phyloP scores from a whole-genome alignment of 805 yeast species.

The Scheffersomyces ergatensis region DNA sequence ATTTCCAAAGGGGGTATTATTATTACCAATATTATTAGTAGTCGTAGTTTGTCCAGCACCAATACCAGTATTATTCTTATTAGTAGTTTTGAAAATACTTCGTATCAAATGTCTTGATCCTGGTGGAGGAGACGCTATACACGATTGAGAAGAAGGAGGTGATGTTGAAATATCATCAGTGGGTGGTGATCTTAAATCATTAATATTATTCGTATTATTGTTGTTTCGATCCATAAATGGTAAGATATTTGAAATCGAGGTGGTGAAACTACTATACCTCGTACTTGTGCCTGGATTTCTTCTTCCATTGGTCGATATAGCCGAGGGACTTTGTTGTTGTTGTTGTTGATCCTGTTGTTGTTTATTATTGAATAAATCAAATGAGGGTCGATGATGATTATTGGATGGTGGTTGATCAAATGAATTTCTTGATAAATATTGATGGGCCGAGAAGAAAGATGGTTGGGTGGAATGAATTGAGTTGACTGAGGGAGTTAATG shows the following conservation, averaged over 20 bases:
- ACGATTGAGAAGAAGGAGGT: background rate
- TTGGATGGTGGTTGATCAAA: conserved; percentile 28
- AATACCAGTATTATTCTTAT: background rate
- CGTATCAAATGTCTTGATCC: conserved; percentile 29
- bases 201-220: no score
- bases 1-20: background rate
- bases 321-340: conserved; percentile 22
- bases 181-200: conserved; percentile 15
- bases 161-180: background rate
- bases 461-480: conserved; percentile 42
- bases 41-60: background rate
- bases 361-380: conserved; percentile 31
- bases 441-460: conserved; percentile 43
- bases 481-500: conserved; percentile 38
- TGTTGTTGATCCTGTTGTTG: conserved; percentile 29
- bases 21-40: background rate
- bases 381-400: conserved; percentile 24
- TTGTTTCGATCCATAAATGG: conserved; percentile 38
- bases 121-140: conserved; percentile 12
- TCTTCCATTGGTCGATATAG: background rate
- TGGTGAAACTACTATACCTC: conserved; percentile 31
- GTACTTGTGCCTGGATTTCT: conserved; percentile 8
- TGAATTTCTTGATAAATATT: conserved; percentile 34
- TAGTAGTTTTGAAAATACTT: conserved; percentile 26
- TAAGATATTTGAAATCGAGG: conserved; percentile 36